Evolutionary conservation across 2,329 filamentous ascomycete genomes (phyloP).

Genomic region (Fusarium sp.): DNA sequence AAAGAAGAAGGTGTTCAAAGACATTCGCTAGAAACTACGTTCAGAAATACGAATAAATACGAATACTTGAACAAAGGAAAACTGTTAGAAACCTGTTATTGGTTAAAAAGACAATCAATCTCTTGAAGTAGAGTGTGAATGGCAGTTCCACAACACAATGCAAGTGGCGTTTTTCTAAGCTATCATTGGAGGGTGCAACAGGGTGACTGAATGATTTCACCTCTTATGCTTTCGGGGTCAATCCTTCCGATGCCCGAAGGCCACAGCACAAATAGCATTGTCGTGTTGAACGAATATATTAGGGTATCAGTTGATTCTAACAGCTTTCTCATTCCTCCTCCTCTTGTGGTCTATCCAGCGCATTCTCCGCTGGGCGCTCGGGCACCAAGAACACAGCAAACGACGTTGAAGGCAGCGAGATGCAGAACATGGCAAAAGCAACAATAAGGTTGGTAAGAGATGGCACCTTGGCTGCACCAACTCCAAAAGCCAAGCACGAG

Average conservation of each 20-base stretch:
- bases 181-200: background rate
- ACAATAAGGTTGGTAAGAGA: slow-evolving; percentile 62
- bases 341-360: slow-evolving; percentile 2
- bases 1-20: background rate
- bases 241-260: background rate
- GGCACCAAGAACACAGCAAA: slow-evolving; percentile 53
- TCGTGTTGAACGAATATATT: background rate
- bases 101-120: background rate
- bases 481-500: slow-evolving; percentile 58
- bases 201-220: background rate
- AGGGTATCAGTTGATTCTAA: background rate
- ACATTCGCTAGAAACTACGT: background rate
- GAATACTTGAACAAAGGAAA: background rate
- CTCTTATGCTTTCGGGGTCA: background rate
- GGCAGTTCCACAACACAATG: slow-evolving; percentile 7
- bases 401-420: slow-evolving; percentile 54
- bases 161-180: slow-evolving; percentile 8
- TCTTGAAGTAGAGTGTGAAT: no score
- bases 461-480: slow-evolving; percentile 58
- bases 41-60: background rate
- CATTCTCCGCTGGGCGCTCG: slow-evolving; percentile 41
- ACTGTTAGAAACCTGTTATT: background rate
- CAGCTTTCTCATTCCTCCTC: background rate
- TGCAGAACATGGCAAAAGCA: slow-evolving; percentile 59
- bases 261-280: background rate